Evolutionary conservation across 2,329 filamentous ascomycete species (phyloP).

Genomic region (Arthrobotrys sphaeroides): DNA sequence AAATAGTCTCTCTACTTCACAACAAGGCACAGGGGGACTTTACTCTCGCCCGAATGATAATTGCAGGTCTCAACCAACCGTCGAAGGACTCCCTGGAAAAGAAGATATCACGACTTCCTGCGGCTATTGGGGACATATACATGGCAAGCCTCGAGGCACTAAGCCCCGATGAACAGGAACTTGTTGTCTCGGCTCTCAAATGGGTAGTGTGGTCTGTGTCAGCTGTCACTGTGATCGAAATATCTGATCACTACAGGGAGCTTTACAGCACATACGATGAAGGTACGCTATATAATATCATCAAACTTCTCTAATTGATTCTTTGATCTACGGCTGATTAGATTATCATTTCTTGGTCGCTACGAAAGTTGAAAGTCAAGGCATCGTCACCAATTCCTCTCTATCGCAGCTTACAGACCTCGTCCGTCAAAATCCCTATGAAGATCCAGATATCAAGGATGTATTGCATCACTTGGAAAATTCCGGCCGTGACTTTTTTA

Average conservation of each 20-base stretch:
- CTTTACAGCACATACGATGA: neutral
- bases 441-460: conserved; percentile 13
- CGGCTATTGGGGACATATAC: conserved; percentile 32
- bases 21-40: conserved; percentile 28
- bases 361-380: neutral
- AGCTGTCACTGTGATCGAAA: conserved; percentile 7
- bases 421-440: neutral
- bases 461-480: conserved; percentile 1
- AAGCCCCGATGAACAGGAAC: conserved; percentile 25
- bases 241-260: conserved; percentile 28
- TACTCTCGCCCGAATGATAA: conserved; percentile 23
- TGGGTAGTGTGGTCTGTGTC: conserved; percentile 34
- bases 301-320: too few species aligned
- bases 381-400: neutral
- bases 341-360: too few species aligned
- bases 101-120: conserved; percentile 5
- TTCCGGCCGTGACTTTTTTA: conserved; percentile 12
- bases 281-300: too few species aligned
- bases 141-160: conserved; percentile 24
- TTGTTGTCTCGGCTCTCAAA: conserved; percentile 22
- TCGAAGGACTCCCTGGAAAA: conserved; percentile 19
- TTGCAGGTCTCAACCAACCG: conserved; percentile 21
- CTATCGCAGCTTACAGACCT: neutral
- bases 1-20: conserved; percentile 23
- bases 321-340: too few species aligned